Percentiles rank a stretch among this genome's conserved stretches.
phyloP scores from a whole-genome alignment of 805 yeast genomes.

The Barnettozyma siamensis region DNA sequence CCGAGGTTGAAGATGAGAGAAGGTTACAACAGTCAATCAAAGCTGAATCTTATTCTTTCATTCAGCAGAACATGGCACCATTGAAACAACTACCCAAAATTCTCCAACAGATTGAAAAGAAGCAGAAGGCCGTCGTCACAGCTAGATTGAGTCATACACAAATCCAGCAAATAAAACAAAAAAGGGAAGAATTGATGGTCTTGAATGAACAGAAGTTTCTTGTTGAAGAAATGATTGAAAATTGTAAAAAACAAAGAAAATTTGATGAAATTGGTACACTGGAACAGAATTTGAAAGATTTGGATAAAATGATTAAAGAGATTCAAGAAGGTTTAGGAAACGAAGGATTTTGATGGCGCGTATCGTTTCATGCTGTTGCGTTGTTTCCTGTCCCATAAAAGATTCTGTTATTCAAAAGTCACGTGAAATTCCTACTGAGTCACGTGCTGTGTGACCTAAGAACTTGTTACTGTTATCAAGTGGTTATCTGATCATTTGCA shows the following conservation, averaged over 20 bases:
- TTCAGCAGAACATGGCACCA: slow-evolving; percentile 63
- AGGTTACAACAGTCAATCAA: slow-evolving; percentile 50
- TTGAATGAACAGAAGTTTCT: slow-evolving; percentile 77
- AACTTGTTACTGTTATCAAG: too few relatives aligned
- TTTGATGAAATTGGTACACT: slow-evolving; percentile 72
- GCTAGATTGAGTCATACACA: slow-evolving; percentile 30
- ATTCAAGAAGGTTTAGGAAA: slow-evolving; percentile 54
- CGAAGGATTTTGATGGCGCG: slow-evolving; percentile 30
- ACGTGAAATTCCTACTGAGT: too few relatives aligned
- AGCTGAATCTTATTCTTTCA: slow-evolving; percentile 47
- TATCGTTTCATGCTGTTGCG: too few relatives aligned
- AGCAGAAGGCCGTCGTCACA: slow-evolving; percentile 11
- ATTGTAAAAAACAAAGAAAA: slow-evolving; percentile 57
- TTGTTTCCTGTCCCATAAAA: too few relatives aligned
- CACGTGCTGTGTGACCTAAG: too few relatives aligned
- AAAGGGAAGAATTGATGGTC: slow-evolving; percentile 77
- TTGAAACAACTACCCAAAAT: slow-evolving; percentile 53
- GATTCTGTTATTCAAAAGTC: too few relatives aligned
- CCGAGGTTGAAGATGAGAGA: slow-evolving; percentile 37
- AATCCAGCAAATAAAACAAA: slow-evolving; percentile 50
- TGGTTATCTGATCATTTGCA: too few relatives aligned
- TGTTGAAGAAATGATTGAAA: slow-evolving; percentile 57
- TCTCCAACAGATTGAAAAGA: slow-evolving; percentile 25
- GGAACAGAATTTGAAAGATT: slow-evolving; percentile 50
- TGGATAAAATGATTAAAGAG: slow-evolving; percentile 41